A percentile compares a stretch with the other conserved stretches of the same genome.
Conservation (phyloP, 2,329 filamentous ascomycete species). For the Ophiostoma angusticollis region DNA sequence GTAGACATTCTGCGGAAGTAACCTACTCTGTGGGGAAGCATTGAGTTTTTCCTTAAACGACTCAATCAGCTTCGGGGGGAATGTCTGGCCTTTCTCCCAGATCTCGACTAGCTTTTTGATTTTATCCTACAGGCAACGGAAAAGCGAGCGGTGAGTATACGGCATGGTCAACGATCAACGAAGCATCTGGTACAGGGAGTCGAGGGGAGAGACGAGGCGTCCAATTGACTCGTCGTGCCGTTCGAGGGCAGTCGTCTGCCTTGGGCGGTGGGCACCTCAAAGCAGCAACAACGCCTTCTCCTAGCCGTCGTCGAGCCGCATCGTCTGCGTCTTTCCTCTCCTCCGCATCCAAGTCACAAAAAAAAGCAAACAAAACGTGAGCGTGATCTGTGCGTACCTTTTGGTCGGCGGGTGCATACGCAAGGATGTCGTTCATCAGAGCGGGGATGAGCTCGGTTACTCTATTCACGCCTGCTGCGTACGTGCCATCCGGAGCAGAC, state of each 20-base stretch:
- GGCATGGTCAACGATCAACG: background rate
- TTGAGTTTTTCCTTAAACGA: slow-evolving; percentile 73
- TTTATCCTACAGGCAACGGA: slow-evolving; percentile 60
- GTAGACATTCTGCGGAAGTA: no score
- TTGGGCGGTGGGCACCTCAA: no score
- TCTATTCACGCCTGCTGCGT: slow-evolving; percentile 87
- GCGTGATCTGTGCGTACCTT: slow-evolving; percentile 97
- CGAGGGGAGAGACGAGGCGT: no score
- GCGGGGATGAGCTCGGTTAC: slow-evolving; percentile 89
- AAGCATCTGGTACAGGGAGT: no score
- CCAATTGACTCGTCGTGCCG: no score
- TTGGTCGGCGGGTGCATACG: slow-evolving; percentile 80
- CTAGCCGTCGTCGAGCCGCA: no score
- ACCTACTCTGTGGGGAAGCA: slow-evolving; percentile 52
- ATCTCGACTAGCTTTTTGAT: slow-evolving; percentile 93
- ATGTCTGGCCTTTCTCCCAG: slow-evolving; percentile 92
- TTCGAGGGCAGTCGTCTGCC: no score
- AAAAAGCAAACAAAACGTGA: background rate
- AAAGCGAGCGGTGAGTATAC: slow-evolving; percentile 27
- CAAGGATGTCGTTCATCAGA: slow-evolving; percentile 90
- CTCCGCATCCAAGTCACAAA: no score
- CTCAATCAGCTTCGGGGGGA: slow-evolving; percentile 65
- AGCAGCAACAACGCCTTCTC: no score
- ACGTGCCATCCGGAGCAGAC: slow-evolving; percentile 79
- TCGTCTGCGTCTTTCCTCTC: no score